phyloP scores from a whole-genome alignment of 108 stramenopile genomes.

The Pinguiococcus pyrenoidosus region DNA sequence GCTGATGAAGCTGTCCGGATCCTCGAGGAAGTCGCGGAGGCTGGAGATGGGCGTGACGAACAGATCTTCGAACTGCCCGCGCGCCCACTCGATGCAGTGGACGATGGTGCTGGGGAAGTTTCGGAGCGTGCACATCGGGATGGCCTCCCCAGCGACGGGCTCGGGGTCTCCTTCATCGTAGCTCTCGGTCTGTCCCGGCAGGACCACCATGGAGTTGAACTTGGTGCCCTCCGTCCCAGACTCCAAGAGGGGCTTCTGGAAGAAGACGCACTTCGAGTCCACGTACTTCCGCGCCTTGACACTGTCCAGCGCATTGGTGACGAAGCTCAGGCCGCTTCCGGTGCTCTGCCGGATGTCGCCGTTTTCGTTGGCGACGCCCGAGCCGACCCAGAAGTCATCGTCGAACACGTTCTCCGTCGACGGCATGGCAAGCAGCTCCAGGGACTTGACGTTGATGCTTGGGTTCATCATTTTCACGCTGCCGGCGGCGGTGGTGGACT shows the following conservation, averaged over 20 bases:
- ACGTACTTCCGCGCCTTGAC: slow-evolving; percentile 63
- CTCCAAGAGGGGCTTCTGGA: slow-evolving; percentile 64
- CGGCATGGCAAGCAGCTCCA: slow-evolving; percentile 51
- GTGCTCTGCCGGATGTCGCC: no score
- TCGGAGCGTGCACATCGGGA: slow-evolving; percentile 73
- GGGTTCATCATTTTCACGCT: slow-evolving; percentile 63
- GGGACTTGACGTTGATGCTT: slow-evolving; percentile 44
- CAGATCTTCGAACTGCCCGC: slow-evolving; percentile 41
- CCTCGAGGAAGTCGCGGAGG: slow-evolving; percentile 1
- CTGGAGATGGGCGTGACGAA: slow-evolving; percentile 27
- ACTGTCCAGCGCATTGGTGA: slow-evolving; percentile 76
- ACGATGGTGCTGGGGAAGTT: slow-evolving; percentile 66
- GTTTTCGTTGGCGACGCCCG: slow-evolving; percentile 50
- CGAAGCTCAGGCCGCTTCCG: slow-evolving; percentile 50
- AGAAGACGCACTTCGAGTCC: slow-evolving; percentile 59
- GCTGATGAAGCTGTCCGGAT: not conserved
- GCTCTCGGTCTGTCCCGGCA: slow-evolving; percentile 56
- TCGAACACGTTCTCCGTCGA: slow-evolving; percentile 60
- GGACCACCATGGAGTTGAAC: slow-evolving; percentile 45
- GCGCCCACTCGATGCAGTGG: slow-evolving; percentile 77
- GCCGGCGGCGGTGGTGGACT: slow-evolving; percentile 50
- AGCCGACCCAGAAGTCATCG: slow-evolving; percentile 62
- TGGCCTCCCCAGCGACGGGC: slow-evolving; percentile 51
- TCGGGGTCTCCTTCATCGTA: slow-evolving; percentile 70
- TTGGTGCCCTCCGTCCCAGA: slow-evolving; percentile 66